phyloP scores from a whole-genome alignment of 306 rosid genomes.

The Vigna angularis region DNA sequence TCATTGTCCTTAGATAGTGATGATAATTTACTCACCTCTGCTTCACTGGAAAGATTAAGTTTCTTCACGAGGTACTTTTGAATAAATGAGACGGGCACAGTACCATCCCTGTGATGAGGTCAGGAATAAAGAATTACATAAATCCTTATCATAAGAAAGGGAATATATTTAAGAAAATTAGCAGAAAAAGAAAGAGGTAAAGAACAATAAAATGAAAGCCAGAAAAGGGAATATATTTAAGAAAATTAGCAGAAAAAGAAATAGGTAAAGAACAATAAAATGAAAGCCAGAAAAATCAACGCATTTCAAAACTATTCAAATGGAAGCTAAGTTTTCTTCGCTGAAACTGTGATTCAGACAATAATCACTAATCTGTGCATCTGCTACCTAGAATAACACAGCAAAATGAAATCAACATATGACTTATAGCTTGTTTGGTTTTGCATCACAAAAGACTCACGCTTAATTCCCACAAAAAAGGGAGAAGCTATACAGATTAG shows the following conservation, averaged over 20 bases:
- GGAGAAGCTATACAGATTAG: neutral
- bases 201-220: conserved; percentile 19
- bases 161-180: conserved; percentile 19
- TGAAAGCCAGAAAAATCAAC: conserved; percentile 11
- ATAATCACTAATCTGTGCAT: neutral
- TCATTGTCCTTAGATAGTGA: conserved; percentile 34
- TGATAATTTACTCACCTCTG: conserved; percentile 67
- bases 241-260: conserved; percentile 14
- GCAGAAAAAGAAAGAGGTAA: conserved; percentile 16
- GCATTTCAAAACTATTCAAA: conserved; percentile 28
- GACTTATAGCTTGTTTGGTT: neutral
- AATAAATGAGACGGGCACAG: conserved; percentile 82
- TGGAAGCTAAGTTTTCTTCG: conserved; percentile 16
- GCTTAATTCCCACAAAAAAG: neutral
- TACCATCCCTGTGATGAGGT: conserved; percentile 74
- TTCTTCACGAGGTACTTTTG: conserved; percentile 90
- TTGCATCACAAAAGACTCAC: neutral
- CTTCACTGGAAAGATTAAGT: conserved; percentile 83
- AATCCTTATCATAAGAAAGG: conserved; percentile 15
- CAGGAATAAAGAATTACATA: conserved; percentile 40
- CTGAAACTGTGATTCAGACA: conserved; percentile 21
- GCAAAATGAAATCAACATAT: conserved; percentile 3
- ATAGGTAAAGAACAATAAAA: conserved; percentile 25
- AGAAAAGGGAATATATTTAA: conserved; percentile 7
- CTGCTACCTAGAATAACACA: conserved; percentile 1